Evolutionary conservation across 2,329 filamentous ascomycete species (phyloP).

Genomic region (Diaporthe citri): DNA sequence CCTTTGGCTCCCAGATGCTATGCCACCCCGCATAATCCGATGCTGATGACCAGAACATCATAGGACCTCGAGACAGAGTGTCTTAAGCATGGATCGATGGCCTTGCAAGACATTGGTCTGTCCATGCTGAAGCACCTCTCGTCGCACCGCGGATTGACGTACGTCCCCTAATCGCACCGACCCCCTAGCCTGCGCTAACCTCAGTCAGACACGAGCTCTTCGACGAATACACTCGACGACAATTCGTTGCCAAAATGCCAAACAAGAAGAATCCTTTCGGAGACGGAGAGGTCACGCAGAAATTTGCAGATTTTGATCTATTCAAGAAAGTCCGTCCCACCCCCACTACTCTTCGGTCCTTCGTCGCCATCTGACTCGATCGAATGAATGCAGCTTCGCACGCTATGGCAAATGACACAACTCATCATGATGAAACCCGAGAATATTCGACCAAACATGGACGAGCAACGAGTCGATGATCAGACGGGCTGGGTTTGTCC

Average conservation of each 20-base stretch:
- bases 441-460: conserved; percentile 86
- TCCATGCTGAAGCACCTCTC: conserved; percentile 92
- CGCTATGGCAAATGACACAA: conserved; percentile 89
- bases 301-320: conserved; percentile 85
- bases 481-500: conserved; percentile 85
- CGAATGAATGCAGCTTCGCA: conserved; percentile 66
- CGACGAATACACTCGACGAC: conserved; percentile 91
- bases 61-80: conserved; percentile 93
- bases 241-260: conserved; percentile 86
- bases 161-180: conserved; percentile 54
- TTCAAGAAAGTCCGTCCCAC: conserved; percentile 75
- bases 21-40: not conserved
- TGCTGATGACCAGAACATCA: conserved; percentile 25
- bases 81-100: conserved; percentile 80
- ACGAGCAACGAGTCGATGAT: conserved; percentile 83
- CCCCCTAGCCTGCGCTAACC: conserved; percentile 17
- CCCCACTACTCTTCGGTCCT: not conserved
- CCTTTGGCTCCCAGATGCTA: not conserved
- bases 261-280: conserved; percentile 84
- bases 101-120: conserved; percentile 85
- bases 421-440: conserved; percentile 93
- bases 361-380: not conserved
- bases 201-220: conserved; percentile 81
- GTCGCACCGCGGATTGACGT: conserved; percentile 93
- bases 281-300: conserved; percentile 76